Base-by-base conservation (phyloP, 805 yeast genomes). In the Cyberlindnera saturnus region DNA sequence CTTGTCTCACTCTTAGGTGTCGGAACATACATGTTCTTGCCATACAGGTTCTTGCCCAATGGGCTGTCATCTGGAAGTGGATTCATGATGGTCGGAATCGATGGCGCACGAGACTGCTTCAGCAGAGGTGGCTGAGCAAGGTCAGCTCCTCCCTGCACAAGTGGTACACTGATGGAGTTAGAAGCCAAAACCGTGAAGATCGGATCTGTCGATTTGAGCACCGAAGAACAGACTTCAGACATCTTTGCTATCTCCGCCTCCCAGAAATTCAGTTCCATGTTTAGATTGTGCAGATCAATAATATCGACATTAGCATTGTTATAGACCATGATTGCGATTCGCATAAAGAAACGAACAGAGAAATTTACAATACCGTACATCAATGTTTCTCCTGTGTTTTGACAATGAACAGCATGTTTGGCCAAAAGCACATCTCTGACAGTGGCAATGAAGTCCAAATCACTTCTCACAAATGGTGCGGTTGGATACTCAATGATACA, bases 401-500 rank as follows among this genome's bases (percentile, higher is more conserved):
- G 11, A 32, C 36, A 20, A 17, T 32, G 32, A 6, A 20, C 15
- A 23, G 36, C 31, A 23, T 39, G 30, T 5, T 32, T 20, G 7
- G 46, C 40, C 13, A 44, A 20, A 13, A 34, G 34, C 10, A 50
- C 52, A 6, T 32, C 15, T 20, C 32, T 38, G 11, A 32, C 35
- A 30, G 18, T 15, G 5, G 43, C 42, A 3, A 33, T 36, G n/a
- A 39, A 17, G 9, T 50, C 32, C 7, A 55, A 36, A 9, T 37
- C 35, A 4, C 49, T 26, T 31, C 34, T 49, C n/a, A 51, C 40
- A 14, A 33, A 18, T n/a, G 34, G 30, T 1, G 52, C 42, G 4
- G 28, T 40, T 14, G 61, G 60, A 38, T 47, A 46, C 26, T 57
- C 62, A 8, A 55, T 29, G 4, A 50, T 33, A 17, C 56, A 51